These are phyloP conservation scores for Gnaphalium uliginosum DNA, from an alignment of 129 eudicot genomes.

Conservation along the genomic window DNA sequence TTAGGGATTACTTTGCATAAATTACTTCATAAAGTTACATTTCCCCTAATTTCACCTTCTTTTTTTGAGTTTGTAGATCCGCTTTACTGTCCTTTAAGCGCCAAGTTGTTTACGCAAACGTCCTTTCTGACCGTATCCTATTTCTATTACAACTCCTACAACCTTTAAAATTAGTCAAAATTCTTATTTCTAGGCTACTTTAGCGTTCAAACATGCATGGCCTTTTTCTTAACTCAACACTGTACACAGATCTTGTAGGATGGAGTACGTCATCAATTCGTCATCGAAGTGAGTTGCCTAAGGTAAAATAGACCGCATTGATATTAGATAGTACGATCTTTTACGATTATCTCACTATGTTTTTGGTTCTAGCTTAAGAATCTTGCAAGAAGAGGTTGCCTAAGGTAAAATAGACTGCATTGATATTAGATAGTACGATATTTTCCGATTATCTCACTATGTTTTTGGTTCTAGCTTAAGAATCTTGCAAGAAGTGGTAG, in stretches of 20 bases:
- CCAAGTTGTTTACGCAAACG: conserved; percentile 80
- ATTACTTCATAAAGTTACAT: conserved; percentile 3
- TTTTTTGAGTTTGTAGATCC: conserved; percentile 52
- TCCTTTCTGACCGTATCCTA: conserved; percentile 83
- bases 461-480: background rate
- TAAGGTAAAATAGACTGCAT: conserved; percentile 40
- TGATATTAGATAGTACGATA: background rate
- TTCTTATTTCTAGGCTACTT: background rate
- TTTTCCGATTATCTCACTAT: background rate
- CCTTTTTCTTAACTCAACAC: conserved; percentile 32
- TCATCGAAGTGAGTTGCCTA: conserved; percentile 59
- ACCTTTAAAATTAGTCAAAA: conserved; percentile 1
- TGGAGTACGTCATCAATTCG: conserved; percentile 90
- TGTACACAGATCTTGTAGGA: conserved; percentile 70
- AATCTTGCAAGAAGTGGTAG: conserved; percentile 46
- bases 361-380: too few relatives aligned
- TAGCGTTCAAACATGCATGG: conserved; percentile 1
- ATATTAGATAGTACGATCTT: background rate
- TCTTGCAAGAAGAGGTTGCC: too few relatives aligned
- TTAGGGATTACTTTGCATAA: conserved; percentile 11
- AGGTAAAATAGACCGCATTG: conserved; percentile 37
- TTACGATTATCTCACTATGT: background rate
- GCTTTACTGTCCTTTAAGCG: conserved; percentile 83
- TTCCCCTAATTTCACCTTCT: background rate
- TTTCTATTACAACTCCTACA: background rate